These are phyloP conservation scores for Pilasporangium apinafurcum DNA, from an alignment of 352 stramenopile genomes.

Conservation along the genomic window DNA sequence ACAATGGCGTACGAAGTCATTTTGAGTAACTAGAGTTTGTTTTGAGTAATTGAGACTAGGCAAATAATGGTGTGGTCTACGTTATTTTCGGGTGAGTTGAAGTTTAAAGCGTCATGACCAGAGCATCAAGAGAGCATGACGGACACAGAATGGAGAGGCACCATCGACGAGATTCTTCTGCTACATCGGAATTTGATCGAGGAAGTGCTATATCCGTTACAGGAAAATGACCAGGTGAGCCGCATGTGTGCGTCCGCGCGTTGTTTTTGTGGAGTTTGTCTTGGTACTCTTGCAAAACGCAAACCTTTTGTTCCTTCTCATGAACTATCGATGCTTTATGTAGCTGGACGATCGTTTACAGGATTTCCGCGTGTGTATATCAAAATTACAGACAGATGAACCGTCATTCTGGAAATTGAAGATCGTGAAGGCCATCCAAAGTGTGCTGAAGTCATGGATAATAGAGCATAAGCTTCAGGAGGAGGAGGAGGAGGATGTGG, in stretches of 20 bases:
- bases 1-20: too few relatives aligned
- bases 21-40: too few relatives aligned
- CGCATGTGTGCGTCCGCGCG: not conserved
- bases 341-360: conserved; percentile 22
- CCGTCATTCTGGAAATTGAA: conserved; percentile 51
- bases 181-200: conserved; percentile 32
- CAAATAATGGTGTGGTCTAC: conserved; percentile 1
- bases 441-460: conserved; percentile 10
- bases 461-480: not conserved
- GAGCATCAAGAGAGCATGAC: not conserved
- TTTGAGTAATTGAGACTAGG: too few relatives aligned
- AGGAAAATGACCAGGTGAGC: conserved; percentile 25
- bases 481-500: not conserved
- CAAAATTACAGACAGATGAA: conserved; percentile 22
- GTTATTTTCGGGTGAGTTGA: conserved; percentile 4
- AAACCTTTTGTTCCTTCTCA: not conserved
- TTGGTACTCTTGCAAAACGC: not conserved
- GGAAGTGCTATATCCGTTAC: conserved; percentile 16
- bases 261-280: not conserved
- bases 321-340: not conserved
- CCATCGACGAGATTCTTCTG: conserved; percentile 43
- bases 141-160: conserved; percentile 7
- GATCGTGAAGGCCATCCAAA: conserved; percentile 30
- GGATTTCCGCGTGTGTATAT: conserved; percentile 22
- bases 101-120: not conserved